phyloP scores from a whole-genome alignment of 2,329 filamentous ascomycete species.

The Arthrobotrys entomopaga region DNA sequence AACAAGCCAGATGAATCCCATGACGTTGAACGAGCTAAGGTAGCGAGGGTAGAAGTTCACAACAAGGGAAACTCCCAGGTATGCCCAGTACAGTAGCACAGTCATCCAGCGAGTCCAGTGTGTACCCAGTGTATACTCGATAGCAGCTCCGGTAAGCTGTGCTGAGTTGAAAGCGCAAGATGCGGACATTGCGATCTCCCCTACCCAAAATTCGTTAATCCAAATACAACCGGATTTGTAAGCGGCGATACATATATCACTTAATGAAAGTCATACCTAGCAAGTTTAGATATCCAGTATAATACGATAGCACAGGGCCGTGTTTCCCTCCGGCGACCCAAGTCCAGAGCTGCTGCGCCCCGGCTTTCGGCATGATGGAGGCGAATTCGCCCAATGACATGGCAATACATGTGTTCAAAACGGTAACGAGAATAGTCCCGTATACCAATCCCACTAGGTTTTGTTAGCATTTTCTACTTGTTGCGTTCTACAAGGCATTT shows the following conservation, averaged over 20 bases:
- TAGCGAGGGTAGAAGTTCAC: conserved; percentile 54
- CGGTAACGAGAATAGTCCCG: conserved; percentile 50
- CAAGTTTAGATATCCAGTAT: conserved; percentile 53
- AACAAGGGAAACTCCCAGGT: conserved; percentile 40
- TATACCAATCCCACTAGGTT: conserved; percentile 46
- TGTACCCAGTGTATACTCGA: conserved; percentile 40
- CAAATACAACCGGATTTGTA: not conserved
- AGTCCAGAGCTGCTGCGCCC: conserved; percentile 53
- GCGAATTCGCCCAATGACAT: conserved; percentile 52
- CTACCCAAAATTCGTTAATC: conserved; percentile 1
- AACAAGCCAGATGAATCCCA: conserved; percentile 49
- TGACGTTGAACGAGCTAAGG: conserved; percentile 47
- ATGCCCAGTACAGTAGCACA: conserved; percentile 51
- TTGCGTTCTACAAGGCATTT: conserved; percentile 2
- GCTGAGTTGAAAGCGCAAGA: conserved; percentile 54
- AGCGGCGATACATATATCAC: not conserved
- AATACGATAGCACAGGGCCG: conserved; percentile 51
- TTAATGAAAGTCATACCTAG: conserved; percentile 23
- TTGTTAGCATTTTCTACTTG: not conserved
- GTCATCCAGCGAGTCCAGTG: conserved; percentile 53
- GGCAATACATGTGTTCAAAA: conserved; percentile 51
- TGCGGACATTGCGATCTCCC: conserved; percentile 54
- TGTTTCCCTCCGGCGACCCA: conserved; percentile 44
- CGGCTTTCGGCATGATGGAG: conserved; percentile 53
- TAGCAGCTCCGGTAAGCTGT: conserved; percentile 47